phyloP scores from a whole-genome alignment of 148 eudicot species.

The Amaranthus palmeri region DNA sequence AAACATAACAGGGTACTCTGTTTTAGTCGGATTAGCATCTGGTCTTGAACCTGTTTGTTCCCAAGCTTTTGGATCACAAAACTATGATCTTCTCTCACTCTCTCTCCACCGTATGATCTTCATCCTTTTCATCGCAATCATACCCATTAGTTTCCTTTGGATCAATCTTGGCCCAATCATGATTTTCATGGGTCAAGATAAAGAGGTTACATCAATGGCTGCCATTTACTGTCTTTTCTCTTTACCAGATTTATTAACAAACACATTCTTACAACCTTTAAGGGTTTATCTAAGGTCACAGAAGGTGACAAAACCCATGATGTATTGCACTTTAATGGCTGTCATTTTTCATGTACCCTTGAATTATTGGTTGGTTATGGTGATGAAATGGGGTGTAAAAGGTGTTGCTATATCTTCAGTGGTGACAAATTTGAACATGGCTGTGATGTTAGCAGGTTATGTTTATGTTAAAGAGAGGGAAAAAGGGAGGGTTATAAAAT shows the following conservation, averaged over 20 bases:
- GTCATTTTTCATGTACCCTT: constrained; percentile 75
- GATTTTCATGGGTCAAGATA: constrained; percentile 78
- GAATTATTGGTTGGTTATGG: constrained; percentile 55
- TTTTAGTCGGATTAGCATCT: constrained; percentile 71
- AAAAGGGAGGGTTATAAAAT: constrained; percentile 10
- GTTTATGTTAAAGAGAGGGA: constrained; percentile 46
- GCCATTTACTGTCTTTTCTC: constrained; percentile 67
- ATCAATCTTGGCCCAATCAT: constrained; percentile 61
- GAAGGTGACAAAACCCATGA: constrained; percentile 75
- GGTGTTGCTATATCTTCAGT: constrained; percentile 85
- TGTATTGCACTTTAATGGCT: constrained; percentile 74
- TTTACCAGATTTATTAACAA: constrained; percentile 70
- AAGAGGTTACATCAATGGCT: constrained; percentile 62
- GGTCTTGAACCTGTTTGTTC: constrained; percentile 91
- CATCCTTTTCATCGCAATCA: constrained; percentile 52
- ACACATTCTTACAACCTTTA: constrained; percentile 70
- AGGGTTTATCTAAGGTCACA: constrained; percentile 84
- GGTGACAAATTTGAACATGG: constrained; percentile 72
- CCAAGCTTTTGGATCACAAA: constrained; percentile 66
- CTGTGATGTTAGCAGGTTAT: constrained; percentile 60
- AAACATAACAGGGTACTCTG: constrained; percentile 93
- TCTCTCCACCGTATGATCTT: constrained; percentile 77
- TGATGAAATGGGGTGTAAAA: constrained; percentile 45
- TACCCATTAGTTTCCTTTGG: constrained; percentile 75
- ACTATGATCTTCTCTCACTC: constrained; percentile 50